Evolutionary conservation across 306 rosid genomes (phyloP), one percentile per base, ranked within the genome.

Genomic region (Comarum palustre): DNA sequence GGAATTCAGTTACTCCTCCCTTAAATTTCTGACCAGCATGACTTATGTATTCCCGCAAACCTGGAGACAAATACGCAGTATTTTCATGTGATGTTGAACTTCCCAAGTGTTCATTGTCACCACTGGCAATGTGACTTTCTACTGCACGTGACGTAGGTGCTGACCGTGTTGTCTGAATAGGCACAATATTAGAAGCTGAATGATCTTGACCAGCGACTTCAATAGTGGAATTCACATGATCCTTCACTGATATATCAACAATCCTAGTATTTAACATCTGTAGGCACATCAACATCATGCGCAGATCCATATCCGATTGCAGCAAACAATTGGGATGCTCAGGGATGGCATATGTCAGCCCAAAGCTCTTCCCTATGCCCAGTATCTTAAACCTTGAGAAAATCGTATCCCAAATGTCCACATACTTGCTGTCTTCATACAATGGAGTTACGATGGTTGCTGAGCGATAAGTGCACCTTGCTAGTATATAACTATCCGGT

Each of bases 281-380:
- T 22, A 54, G 24, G 10, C 60, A 20, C 60, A 54, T 22, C 29
- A 54, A 10, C 60, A 54, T 9, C 60, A 54, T 22, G 29, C 31
- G 6, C 14, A 54, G 31, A 20, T 54, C 60, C 60, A 54, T 20
- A 54, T 54, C 60, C 31, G 60, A 20, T 54, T 54, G 60, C 60
- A 54, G 60, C 31, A 54, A 54, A 54, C 60, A 54, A 54, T 54
- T 54, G 24, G 60, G 60, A 13, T 54, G 60, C 4, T 54, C 60
- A 9, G 60, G 60, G 11, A 54, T 19, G 22, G 60, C 24, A 54
- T 54, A 54, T 20, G 60, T 54, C 31, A 54, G 27, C 60, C 22
- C 60, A 54, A 54, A 54, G n/a, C n/a, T n/a, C 4, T 31, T 22
- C 31, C 60, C 60, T 8, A 54, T 25, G 1, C 24, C 29, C 60